Evolutionary conservation across 1,284 basidiomycete genomes (phyloP), one percentile per base, ranked within the genome.

Genomic region (Pisolithus thermaeus): DNA sequence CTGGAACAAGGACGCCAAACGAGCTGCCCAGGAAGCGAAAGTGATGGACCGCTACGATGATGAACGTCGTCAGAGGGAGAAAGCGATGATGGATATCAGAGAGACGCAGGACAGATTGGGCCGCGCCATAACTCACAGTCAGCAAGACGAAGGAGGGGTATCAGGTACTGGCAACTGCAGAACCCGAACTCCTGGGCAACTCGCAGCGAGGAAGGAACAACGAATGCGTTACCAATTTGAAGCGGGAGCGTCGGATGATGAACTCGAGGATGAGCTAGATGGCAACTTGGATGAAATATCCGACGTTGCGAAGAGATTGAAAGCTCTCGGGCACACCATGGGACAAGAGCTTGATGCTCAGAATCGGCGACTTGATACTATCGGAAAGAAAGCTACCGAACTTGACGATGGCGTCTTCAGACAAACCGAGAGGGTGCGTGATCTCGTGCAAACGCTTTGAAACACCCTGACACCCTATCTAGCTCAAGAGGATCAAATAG

Each of bases 181-280:
- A 38, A 69, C 72, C 56, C 73, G 67, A 59, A 77, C 77, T 3
- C 66, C 72, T 12, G 72, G 74, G 46, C 77, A 85, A 58, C 66
- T 76, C 49, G 63, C 71, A 20, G 63, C 66, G 14, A 71, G 78
- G 58, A 83, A 85, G 65, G 84, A 89, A 46, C 87, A 90, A 65
- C 75, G 91, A 55, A 81, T 85, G 63, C 80, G 90, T 27, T 99
- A 85, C 69, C 95, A 98, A 69, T 98, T 98, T 61, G 96, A 99
- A 59, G 85, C 86, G n/a, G 90, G 86, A 36, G 90, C 81, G 16
- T 93, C 90, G n/a, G 97, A 99, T 64, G 95, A 99, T 63, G 94
- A 97, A 71, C 60, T 97, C 1, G 95, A 97, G 71, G 83, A 92
- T 61, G 86, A 95, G 67, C 66, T 98, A 23, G 96, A 98, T 62